Conservation (phyloP, 2,329 filamentous ascomycete species). For the Ampelomyces quisqualis region DNA sequence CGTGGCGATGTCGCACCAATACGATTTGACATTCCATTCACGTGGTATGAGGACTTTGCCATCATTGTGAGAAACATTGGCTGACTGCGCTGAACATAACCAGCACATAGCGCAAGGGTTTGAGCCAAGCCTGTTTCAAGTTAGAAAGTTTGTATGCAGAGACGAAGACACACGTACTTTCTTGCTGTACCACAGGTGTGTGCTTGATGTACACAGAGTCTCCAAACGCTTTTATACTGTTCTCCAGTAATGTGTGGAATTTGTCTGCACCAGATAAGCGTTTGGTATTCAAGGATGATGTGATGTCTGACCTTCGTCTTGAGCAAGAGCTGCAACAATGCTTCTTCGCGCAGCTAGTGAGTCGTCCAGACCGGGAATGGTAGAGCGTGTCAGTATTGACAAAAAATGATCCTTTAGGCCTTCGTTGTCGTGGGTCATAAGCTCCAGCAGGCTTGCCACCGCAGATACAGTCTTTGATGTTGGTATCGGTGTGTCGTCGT, state of each 20-base stretch:
- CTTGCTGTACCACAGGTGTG: constrained; percentile 80
- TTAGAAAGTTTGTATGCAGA: constrained; percentile 18
- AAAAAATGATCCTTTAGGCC: constrained; percentile 35
- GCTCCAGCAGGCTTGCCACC: constrained; percentile 24
- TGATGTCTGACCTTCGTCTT: constrained; percentile 43
- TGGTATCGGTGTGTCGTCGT: constrained; percentile 14
- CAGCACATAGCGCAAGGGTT: constrained; percentile 72
- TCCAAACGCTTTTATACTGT: constrained; percentile 71
- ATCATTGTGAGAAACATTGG: constrained; percentile 68
- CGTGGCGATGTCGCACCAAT: constrained; percentile 73
- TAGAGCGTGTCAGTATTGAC: constrained; percentile 45
- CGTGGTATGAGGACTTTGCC: constrained; percentile 70
- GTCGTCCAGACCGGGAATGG: constrained; percentile 29
- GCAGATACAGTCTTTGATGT: constrained; percentile 26
- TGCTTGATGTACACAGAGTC: constrained; percentile 87
- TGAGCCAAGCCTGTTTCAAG: constrained; percentile 69
- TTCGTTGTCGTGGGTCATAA: constrained; percentile 31
- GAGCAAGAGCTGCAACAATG: constrained; percentile 46
- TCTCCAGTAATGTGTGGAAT: constrained; percentile 63
- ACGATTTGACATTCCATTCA: constrained; percentile 80
- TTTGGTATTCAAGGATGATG: not conserved
- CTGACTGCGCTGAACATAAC: constrained; percentile 68
- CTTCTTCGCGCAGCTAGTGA: constrained; percentile 36
- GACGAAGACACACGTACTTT: constrained; percentile 58
- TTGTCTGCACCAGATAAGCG: constrained; percentile 36